Conservation (phyloP, 2,329 filamentous ascomycete species). For the Aureobasidium leucospermi region DNA sequence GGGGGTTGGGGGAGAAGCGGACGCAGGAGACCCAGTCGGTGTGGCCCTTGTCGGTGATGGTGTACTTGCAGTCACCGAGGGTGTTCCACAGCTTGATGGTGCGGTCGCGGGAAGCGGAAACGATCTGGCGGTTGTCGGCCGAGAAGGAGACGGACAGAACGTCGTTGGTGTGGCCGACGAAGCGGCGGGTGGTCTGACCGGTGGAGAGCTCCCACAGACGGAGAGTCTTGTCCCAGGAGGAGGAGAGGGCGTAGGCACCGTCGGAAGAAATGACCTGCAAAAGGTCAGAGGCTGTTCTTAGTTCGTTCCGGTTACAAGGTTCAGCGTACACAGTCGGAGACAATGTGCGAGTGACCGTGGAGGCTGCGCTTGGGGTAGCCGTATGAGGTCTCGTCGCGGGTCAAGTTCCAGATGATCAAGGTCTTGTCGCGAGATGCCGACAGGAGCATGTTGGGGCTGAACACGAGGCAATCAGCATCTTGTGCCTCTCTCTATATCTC, state of each 20-base stretch:
- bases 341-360: conserved; percentile 98
- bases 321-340: conserved; percentile 94
- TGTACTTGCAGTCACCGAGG: conserved; percentile 99
- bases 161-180: conserved; percentile 99
- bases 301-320: conserved; percentile 12
- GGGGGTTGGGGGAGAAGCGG: conserved; percentile 98
- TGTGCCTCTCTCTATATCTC: conserved; percentile 11
- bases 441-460: conserved; percentile 97
- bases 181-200: conserved; percentile 93
- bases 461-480: conserved; percentile 25
- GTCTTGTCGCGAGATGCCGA: conserved; percentile 97
- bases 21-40: conserved; percentile 99
- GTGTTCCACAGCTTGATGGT: conserved; percentile 99
- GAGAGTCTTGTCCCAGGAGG: conserved; percentile 99
- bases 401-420: conserved; percentile 99
- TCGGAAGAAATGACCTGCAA: conserved; percentile 94
- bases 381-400: conserved; percentile 95
- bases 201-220: conserved; percentile 98
- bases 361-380: conserved; percentile 99
- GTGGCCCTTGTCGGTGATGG: conserved; percentile 99
- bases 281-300: neutral
- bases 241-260: conserved; percentile 96
- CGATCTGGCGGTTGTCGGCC: conserved; percentile 99
- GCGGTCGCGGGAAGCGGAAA: conserved; percentile 95
- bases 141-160: conserved; percentile 99